Base-by-base conservation (phyloP, 805 yeast species). In the Maudiozyma pseudohumilis region DNA sequence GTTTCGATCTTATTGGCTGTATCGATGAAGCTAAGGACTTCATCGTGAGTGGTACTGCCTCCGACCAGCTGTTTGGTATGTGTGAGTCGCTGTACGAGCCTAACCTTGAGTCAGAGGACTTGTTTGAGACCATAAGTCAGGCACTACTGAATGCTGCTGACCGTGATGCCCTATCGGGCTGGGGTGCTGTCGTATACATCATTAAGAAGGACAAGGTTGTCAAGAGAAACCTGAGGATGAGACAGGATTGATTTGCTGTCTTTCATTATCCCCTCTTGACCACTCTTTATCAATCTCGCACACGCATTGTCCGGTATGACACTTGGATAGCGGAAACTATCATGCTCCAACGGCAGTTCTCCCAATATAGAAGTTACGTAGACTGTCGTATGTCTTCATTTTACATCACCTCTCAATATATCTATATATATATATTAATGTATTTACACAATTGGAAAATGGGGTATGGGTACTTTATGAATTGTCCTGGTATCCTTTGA, bases 21-120 rank as follows among this genome's bases (percentile, higher is more conserved):
- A 87, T 92, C 49, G 97, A 92, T 60, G 83, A 73, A 53, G 94
- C 96, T 37, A 75, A 85, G 50, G 98, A 92, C 63, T 92, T 92
- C 58, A 85, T 85, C 23, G 98, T 92, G 13, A 70, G 87, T 44
- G 99, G 99, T 41, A 92, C 98, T 2, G 96, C 96, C 5, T 64
- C 86, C n/a, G 95, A 89, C 56, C 98, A 92, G 66, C 69, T 92
- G 40, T 92, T 80, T 57, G 99, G 99, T 61, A 89, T 92, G 96
- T 94, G 98, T 65, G 99, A 92, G 66, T 74, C 94, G 10, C 69
- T 92, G 41, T 94, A 87, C 63, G 97, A 92, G 64, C 96, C 97
- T 29, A 68, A 83, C 54, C 69, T 94, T 50, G 96, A 77, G 59
- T 87, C 97, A 5, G 97, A 92, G 49, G 96, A 92, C 61, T 68